phyloP scores from a whole-genome alignment of 306 rosid genomes.

The Hippophae gyantsensis region DNA sequence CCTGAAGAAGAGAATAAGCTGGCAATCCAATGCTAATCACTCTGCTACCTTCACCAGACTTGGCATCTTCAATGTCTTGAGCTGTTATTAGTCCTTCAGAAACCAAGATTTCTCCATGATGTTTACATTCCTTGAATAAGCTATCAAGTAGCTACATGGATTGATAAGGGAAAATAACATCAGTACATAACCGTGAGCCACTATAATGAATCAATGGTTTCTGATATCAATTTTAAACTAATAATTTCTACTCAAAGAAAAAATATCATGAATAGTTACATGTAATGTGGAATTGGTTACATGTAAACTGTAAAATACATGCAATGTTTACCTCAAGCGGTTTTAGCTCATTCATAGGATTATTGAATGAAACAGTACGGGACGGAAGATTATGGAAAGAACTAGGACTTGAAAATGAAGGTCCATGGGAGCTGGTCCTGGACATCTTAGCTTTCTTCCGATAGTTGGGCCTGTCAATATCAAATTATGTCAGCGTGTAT shows the following conservation, averaged over 20 bases:
- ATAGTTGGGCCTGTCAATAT: conserved; percentile 42
- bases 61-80: conserved; percentile 65
- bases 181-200: conserved; percentile 10
- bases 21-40: conserved; percentile 76
- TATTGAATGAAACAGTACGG: conserved; percentile 44
- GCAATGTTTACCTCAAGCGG: conserved; percentile 61
- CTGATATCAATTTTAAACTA: background rate
- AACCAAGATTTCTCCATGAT: conserved; percentile 51
- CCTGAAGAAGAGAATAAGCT: conserved; percentile 67
- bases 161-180: conserved; percentile 19
- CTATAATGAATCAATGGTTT: background rate
- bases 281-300: no score
- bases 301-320: background rate
- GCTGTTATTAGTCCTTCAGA: conserved; percentile 62
- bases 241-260: no score
- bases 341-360: conserved; percentile 50
- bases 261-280: no score
- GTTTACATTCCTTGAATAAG: conserved; percentile 51
- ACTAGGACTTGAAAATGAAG: conserved; percentile 45
- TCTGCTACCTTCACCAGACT: conserved; percentile 54
- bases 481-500: conserved; percentile 6
- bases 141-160: conserved; percentile 56
- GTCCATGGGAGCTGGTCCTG: conserved; percentile 13
- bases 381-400: conserved; percentile 46
- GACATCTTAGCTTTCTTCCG: conserved; percentile 31